Evolutionary conservation across 192 early-diverging fungal species (phyloP), one percentile per base, ranked within the genome.

Genomic region (Coemansia sp.): DNA sequence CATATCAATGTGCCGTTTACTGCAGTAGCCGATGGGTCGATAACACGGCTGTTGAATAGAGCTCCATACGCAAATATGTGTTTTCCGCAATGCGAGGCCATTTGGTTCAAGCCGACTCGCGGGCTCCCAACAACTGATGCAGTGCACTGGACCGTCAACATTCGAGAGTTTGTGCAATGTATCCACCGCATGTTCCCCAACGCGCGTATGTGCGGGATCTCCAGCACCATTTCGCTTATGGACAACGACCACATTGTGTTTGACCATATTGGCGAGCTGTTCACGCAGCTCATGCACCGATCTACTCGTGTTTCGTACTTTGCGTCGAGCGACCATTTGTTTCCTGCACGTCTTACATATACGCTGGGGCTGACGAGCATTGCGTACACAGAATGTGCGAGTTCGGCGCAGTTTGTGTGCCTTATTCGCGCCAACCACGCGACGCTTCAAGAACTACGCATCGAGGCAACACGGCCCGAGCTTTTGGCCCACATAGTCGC

Each of bases 311-410:
- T 72, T 2, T 21, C 42, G 38, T 72, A 66, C 38, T 66, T 61
- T 23, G 31, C 70, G 2, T 9, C 58, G 10, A 38, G 58, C 21
- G 47, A 54, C n/a, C 31, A 57, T 38, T 46, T 52, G 14, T 57
- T 51, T 25, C 25, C 9, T 5, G 26, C 15, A 14, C 23, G 37
- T 4, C 47, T 22, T 10, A 22, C 23, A 9, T 47, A 42, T 26
- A 12, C 51, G 9, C n/a, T 31, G 6, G 49, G 49, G 0, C 40
- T 72, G 20, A 59, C 64, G 14, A 36, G 48, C 9, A 58, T 72
- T 34, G 42, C 47, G 38, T 72, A 72, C 10, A 23, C 37, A 0
- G 70, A 72, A 46, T 71, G 69, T 22, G 37, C 26, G 48, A 66
- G 49, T 46, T 23, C 49, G 0, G 37, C 20, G 7, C n/a, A 14